phyloP scores from a whole-genome alignment of 805 yeast genomes.

The Metschnikowia santaceciliae region DNA sequence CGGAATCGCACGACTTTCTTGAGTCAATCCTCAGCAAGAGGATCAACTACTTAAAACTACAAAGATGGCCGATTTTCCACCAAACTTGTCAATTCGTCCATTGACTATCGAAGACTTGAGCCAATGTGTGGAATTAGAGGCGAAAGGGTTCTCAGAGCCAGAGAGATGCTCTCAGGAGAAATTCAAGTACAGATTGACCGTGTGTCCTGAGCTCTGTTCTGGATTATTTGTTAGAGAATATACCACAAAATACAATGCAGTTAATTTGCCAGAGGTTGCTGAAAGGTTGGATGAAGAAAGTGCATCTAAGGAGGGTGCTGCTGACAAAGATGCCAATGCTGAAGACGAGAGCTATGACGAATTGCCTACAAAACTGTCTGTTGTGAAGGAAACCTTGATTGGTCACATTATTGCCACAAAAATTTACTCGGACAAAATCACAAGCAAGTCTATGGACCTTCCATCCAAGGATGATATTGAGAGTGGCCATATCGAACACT shows the following conservation, averaged over 20 bases:
- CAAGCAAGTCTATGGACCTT: conserved; percentile 56
- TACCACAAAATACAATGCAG: conserved; percentile 40
- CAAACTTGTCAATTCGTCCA: conserved; percentile 36
- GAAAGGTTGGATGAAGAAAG: conserved; percentile 27
- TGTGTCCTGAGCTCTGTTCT: conserved; percentile 86
- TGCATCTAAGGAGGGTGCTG: conserved; percentile 10
- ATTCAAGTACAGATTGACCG: conserved; percentile 61
- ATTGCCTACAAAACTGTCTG: conserved; percentile 47
- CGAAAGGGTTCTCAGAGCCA: conserved; percentile 59
- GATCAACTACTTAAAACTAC: not conserved
- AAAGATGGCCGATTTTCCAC: conserved; percentile 43
- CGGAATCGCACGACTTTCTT: not conserved
- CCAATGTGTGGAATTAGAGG: conserved; percentile 59
- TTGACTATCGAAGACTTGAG: conserved; percentile 50
- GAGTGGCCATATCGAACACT: conserved; percentile 71
- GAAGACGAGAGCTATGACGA: conserved; percentile 30
- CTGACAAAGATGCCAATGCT: conserved; percentile 17
- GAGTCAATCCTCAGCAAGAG: not conserved
- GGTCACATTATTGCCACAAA: conserved; percentile 84
- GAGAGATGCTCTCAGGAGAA: conserved; percentile 70
- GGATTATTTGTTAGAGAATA: conserved; percentile 82
- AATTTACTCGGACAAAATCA: conserved; percentile 46
- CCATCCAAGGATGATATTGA: conserved; percentile 39
- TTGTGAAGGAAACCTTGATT: conserved; percentile 59
- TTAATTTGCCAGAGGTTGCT: conserved; percentile 40